Conservation (phyloP, 106 monocot genomes). For the Iris macrosiphon region DNA sequence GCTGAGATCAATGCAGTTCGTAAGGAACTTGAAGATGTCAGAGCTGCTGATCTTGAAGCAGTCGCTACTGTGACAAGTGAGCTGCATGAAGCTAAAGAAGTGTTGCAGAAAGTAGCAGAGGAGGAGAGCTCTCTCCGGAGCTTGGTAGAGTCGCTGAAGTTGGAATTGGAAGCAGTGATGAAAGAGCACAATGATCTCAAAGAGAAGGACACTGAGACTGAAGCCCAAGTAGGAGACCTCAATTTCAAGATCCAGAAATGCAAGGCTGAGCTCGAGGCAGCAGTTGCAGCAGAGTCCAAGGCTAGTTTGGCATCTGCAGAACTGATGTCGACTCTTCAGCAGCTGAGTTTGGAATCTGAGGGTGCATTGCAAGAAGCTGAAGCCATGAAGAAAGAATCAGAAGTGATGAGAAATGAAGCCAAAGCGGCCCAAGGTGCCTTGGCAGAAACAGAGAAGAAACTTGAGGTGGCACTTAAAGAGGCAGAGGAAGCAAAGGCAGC, state of each 20-base stretch:
- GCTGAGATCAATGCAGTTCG: conserved; percentile 31
- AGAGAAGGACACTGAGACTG: conserved; percentile 62
- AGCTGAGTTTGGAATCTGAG: conserved; percentile 49
- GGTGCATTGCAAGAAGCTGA: conserved; percentile 50
- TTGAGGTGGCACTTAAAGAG: conserved; percentile 44
- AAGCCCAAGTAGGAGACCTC: conserved; percentile 38
- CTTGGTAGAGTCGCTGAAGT: conserved; percentile 45
- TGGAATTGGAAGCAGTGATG: conserved; percentile 50
- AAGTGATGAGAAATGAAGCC: conserved; percentile 42
- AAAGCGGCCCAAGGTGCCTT: conserved; percentile 31
- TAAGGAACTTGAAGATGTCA: conserved; percentile 39
- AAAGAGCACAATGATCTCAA: conserved; percentile 58
- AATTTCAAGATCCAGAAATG: conserved; percentile 56
- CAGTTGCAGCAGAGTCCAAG: conserved; percentile 38
- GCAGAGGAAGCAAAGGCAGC: conserved; percentile 67
- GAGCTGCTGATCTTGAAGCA: conserved; percentile 37
- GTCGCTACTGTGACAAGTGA: conserved; percentile 36
- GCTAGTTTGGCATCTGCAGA: conserved; percentile 34
- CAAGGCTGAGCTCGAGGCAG: conserved; percentile 56
- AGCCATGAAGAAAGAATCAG: conserved; percentile 47
- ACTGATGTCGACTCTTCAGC: conserved; percentile 47
- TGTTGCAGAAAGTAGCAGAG: conserved; percentile 50
- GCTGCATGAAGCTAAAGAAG: conserved; percentile 57
- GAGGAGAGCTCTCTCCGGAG: conserved; percentile 49
- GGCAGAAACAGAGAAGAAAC: conserved; percentile 54